A percentile compares a stretch with the other conserved stretches of the same genome.
Conservation (phyloP, 2,329 filamentous ascomycete species). For the Penicillium sp. region DNA sequence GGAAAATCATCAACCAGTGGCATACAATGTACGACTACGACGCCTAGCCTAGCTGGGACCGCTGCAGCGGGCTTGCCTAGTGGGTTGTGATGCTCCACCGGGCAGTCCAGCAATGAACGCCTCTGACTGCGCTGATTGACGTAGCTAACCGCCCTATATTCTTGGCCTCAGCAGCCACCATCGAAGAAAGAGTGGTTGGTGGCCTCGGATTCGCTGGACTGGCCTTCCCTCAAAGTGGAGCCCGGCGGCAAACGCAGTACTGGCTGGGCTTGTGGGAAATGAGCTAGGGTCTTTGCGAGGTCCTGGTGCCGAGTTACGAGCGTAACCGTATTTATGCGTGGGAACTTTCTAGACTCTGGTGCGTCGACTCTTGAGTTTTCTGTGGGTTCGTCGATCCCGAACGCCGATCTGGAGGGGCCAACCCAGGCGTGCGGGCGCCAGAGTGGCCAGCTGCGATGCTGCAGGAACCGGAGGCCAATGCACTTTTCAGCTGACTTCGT, state of each 20-base stretch:
- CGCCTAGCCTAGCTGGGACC: constrained; percentile 6
- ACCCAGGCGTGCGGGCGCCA: constrained; percentile 4
- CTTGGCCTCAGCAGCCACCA: constrained; percentile 12
- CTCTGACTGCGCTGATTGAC: constrained; percentile 6
- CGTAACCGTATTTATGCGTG: not conserved
- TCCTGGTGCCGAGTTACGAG: not conserved
- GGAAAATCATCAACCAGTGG: constrained; percentile 5
- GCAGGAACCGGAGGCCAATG: constrained; percentile 35
- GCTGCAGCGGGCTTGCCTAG: constrained; percentile 9
- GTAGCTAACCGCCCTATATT: constrained; percentile 8
- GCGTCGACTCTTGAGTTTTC: not conserved
- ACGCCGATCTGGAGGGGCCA: constrained; percentile 21
- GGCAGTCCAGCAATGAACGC: constrained; percentile 11
- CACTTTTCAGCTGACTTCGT: constrained; percentile 28
- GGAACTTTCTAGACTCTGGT: not conserved
- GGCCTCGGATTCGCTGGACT: constrained; percentile 14
- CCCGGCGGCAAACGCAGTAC: constrained; percentile 14
- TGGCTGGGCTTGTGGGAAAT: constrained; percentile 4
- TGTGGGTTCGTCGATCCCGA: constrained; percentile 16
- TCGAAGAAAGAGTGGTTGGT: constrained; percentile 6
- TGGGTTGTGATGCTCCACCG: constrained; percentile 19
- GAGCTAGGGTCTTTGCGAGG: constrained; percentile 1
- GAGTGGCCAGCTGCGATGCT: constrained; percentile 20
- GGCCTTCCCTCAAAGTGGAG: constrained; percentile 12
- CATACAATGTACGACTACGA: not conserved